A percentile compares a stretch with the other conserved stretches of the same genome.
These are phyloP conservation scores for Cutaneotrichosporon spelunceum DNA, from an alignment of 1,284 basidiomycete species.

Conservation along the genomic window DNA sequence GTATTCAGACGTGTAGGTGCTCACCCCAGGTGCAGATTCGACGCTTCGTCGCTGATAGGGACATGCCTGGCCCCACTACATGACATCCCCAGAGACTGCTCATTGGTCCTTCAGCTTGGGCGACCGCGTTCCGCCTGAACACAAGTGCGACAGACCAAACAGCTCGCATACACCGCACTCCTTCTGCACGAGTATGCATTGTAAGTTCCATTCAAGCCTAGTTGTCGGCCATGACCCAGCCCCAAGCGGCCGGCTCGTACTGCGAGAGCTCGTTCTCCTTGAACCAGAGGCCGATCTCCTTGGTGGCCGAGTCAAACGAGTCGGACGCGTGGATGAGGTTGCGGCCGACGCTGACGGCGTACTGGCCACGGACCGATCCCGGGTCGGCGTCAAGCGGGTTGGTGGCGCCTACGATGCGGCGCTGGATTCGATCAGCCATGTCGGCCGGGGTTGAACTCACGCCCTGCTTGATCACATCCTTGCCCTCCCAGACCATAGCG, in stretches of 20 bases:
- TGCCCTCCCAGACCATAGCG: conserved; percentile 42
- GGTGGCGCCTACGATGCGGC: conserved; percentile 48
- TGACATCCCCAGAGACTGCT: too few species aligned
- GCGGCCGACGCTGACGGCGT: conserved; percentile 50
- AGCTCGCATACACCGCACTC: background rate
- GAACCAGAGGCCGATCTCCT: conserved; percentile 56
- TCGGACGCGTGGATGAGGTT: conserved; percentile 55
- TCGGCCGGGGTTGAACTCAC: conserved; percentile 24
- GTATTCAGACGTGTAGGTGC: too few species aligned
- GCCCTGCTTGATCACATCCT: conserved; percentile 48
- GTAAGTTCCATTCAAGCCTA: conserved; percentile 6
- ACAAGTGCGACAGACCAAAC: too few species aligned
- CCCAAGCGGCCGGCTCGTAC: conserved; percentile 41
- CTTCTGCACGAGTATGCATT: background rate
- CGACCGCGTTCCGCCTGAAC: too few species aligned
- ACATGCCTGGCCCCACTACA: too few species aligned
- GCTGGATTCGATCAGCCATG: conserved; percentile 22
- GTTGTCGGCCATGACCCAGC: conserved; percentile 27
- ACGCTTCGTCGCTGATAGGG: too few species aligned
- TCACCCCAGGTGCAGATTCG: too few species aligned
- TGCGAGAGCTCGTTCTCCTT: conserved; percentile 53
- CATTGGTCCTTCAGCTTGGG: too few species aligned
- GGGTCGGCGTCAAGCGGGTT: conserved; percentile 39
- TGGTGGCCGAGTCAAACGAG: conserved; percentile 54
- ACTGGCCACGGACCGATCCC: conserved; percentile 43